Conservation (phyloP, 495 filamentous ascomycete species). For the Neurospora pannonica region DNA sequence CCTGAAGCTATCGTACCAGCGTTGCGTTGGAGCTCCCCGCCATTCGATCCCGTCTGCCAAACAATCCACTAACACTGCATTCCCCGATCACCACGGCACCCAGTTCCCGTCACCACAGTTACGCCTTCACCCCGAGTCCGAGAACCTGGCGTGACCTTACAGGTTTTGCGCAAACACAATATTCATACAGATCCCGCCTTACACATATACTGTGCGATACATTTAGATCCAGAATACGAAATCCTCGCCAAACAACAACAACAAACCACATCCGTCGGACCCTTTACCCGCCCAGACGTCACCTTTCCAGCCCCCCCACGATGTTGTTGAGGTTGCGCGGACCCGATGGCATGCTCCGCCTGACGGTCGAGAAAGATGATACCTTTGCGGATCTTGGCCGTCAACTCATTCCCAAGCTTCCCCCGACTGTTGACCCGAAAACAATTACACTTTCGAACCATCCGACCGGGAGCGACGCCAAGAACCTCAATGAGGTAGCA, state of each 20-base stretch:
- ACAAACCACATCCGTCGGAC: not conserved
- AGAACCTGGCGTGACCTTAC: not conserved
- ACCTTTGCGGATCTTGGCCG: conserved; percentile 42
- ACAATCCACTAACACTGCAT: not conserved
- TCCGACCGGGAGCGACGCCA: conserved; percentile 64
- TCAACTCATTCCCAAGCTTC: conserved; percentile 39
- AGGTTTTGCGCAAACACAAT: not conserved
- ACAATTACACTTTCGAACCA: conserved; percentile 74
- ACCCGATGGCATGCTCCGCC: conserved; percentile 61
- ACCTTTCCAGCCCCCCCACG: conserved; percentile 1
- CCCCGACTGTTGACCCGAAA: conserved; percentile 55
- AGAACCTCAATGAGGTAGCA: conserved; percentile 56
- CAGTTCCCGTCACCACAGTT: not conserved
- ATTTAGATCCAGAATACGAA: not conserved
- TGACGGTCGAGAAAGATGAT: conserved; percentile 51
- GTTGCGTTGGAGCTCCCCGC: not conserved
- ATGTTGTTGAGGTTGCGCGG: conserved; percentile 65
- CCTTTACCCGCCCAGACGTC: not conserved
- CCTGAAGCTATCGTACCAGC: not conserved
- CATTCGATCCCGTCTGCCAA: not conserved
- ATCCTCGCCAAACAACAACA: not conserved
- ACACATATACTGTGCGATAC: not conserved
- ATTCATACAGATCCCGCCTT: not conserved
- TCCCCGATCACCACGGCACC: not conserved
- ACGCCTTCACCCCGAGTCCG: not conserved